Evolutionary conservation across 2,329 filamentous ascomycete species (phyloP).

Genomic region (Biscogniauxia mediterranea): DNA sequence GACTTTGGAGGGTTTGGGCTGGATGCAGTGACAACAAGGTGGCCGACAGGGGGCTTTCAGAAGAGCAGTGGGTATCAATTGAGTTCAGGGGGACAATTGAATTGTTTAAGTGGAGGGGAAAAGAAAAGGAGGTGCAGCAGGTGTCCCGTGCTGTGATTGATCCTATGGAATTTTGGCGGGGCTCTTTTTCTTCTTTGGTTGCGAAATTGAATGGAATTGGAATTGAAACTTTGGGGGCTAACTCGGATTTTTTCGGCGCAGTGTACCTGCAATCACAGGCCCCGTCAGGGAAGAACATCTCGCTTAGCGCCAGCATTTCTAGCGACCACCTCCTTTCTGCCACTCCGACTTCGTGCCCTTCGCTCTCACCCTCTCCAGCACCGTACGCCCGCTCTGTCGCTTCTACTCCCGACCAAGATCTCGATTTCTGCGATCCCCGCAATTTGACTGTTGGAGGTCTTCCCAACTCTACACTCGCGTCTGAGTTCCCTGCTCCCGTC

Average conservation of each 20-base stretch:
- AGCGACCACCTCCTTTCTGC: constrained; percentile 74
- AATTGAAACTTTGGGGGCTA: constrained; percentile 17
- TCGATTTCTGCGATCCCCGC: constrained; percentile 88
- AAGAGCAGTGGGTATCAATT: neutral
- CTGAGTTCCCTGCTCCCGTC: constrained; percentile 65
- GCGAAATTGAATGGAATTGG: constrained; percentile 2
- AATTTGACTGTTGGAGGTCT: constrained; percentile 72
- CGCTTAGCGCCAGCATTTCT: constrained; percentile 59
- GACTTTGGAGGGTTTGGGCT: neutral
- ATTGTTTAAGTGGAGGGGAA: neutral
- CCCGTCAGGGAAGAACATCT: constrained; percentile 49
- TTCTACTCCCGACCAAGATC: constrained; percentile 66
- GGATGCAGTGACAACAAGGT: neutral
- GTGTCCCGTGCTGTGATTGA: neutral
- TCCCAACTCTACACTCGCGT: constrained; percentile 47
- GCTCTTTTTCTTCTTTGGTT: constrained; percentile 9
- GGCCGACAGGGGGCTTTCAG: neutral
- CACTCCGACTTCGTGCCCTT: constrained; percentile 72
- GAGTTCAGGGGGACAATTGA: neutral
- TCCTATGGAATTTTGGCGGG: constrained; percentile 11
- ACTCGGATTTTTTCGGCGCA: constrained; percentile 23
- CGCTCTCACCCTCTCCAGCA: constrained; percentile 82
- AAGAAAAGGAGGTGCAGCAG: neutral
- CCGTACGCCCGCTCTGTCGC: constrained; percentile 69
- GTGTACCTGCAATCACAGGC: constrained; percentile 39